Evolutionary conservation across 495 filamentous ascomycete species (phyloP).

Genomic region (Daldinia bambusicola): DNA sequence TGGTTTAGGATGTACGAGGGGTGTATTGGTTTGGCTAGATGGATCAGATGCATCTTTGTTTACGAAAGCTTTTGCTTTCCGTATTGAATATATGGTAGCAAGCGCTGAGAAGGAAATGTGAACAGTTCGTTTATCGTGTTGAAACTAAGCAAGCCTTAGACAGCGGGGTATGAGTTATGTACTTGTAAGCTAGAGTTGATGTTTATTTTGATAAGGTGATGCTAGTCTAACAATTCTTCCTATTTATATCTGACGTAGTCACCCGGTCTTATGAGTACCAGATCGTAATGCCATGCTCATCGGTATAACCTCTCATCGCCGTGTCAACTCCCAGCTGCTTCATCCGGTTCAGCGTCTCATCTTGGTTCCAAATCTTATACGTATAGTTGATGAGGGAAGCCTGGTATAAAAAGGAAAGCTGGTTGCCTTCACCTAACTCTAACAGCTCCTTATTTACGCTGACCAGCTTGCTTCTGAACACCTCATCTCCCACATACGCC

Average conservation of each 20-base stretch:
- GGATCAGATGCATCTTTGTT: neutral
- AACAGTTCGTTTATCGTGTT: neutral
- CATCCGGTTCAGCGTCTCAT: neutral
- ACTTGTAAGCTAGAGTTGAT: no score
- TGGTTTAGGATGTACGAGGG: no score
- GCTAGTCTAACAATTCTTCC: neutral
- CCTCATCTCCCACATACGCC: constrained; percentile 81
- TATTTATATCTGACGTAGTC: neutral
- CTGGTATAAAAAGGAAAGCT: neutral
- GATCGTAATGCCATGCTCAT: neutral
- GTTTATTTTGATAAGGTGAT: neutral
- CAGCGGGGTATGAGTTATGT: neutral
- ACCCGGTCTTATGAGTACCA: neutral
- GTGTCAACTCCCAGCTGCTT: neutral
- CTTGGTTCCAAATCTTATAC: constrained; percentile 2
- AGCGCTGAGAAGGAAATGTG: neutral
- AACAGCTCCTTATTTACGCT: constrained; percentile 28
- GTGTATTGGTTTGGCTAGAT: no score
- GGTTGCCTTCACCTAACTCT: neutral
- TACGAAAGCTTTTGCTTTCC: neutral
- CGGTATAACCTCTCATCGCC: neutral
- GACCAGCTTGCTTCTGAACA: constrained; percentile 61
- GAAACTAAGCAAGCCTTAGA: no score
- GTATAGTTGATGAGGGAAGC: neutral
- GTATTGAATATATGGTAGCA: neutral